Evolutionary conservation across 2,329 filamentous ascomycete species (phyloP).

Genomic region (Monilinia aucupariae): DNA sequence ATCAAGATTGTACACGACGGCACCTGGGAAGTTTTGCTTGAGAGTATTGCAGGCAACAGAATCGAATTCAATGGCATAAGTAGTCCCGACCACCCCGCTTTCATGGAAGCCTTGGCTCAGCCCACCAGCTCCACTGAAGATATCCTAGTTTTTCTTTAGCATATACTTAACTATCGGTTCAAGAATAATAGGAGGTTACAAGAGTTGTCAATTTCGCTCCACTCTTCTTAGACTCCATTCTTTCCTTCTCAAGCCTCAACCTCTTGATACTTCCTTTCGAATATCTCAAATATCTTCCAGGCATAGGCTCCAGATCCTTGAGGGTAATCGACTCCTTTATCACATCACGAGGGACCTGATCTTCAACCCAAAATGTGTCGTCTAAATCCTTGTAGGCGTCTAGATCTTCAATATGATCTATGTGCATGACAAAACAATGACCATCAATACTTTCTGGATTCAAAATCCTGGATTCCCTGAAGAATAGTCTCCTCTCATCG

Average conservation of each 20-base stretch:
- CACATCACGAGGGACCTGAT: constrained; percentile 4
- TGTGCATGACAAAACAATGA: constrained; percentile 21
- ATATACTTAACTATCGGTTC: neutral
- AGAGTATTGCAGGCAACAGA: constrained; percentile 8
- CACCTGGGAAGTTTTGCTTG: constrained; percentile 1
- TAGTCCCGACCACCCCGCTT: constrained; percentile 7
- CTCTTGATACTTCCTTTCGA: neutral
- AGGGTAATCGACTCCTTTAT: neutral
- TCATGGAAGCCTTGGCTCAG: constrained; percentile 14
- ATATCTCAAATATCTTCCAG: neutral
- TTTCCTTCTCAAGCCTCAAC: neutral
- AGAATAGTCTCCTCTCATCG: constrained; percentile 19
- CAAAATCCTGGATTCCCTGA: neutral
- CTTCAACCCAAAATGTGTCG: constrained; percentile 24
- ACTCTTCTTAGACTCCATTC: constrained; percentile 4
- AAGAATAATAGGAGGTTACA: neutral
- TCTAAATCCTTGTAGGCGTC: constrained; percentile 21
- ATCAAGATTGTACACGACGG: constrained; percentile 12
- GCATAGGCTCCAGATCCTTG: neutral
- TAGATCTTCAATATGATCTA: constrained; percentile 20
- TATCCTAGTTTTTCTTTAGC: neutral
- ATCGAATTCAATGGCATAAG: constrained; percentile 15
- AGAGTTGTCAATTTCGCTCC: neutral
- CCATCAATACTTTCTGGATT: constrained; percentile 17
- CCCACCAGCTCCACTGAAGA: constrained; percentile 20